A percentile compares a stretch with the other conserved stretches of the same genome.
Evolutionary conservation across 495 filamentous ascomycete genomes (phyloP).

Genomic region (Aspergillus bertholletiae): DNA sequence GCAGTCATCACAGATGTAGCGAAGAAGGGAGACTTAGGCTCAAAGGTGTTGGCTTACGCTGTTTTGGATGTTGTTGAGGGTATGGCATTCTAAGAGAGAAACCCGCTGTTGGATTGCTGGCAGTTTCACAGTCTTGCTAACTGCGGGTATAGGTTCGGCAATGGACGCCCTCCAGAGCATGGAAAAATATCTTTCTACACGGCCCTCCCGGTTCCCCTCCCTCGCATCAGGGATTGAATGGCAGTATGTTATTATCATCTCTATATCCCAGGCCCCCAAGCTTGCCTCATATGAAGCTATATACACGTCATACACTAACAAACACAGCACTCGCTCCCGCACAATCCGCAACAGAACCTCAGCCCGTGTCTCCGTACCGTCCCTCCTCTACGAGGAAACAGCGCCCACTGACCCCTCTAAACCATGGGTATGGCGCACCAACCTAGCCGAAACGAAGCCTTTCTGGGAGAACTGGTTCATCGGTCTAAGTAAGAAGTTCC

Average conservation of each 20-base stretch:
- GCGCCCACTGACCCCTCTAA: slow-evolving; percentile 29
- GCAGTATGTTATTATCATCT: slow-evolving; percentile 56
- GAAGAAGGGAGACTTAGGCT: slow-evolving; percentile 58
- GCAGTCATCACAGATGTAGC: slow-evolving; percentile 88
- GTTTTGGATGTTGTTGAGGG: slow-evolving; percentile 97
- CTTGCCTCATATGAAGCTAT: too few species aligned
- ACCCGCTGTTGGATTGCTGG: too few species aligned
- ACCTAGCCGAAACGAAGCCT: slow-evolving; percentile 77
- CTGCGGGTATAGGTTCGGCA: slow-evolving; percentile 47
- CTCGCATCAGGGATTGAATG: slow-evolving; percentile 82
- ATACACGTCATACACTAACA: neutral
- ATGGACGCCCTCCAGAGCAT: slow-evolving; percentile 96
- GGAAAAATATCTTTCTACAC: slow-evolving; percentile 81
- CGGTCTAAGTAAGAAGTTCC: slow-evolving; percentile 84
- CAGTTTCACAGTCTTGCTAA: neutral
- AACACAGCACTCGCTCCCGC: slow-evolving; percentile 65
- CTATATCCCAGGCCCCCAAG: too few species aligned
- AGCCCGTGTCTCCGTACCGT: slow-evolving; percentile 83
- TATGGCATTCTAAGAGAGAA: slow-evolving; percentile 22
- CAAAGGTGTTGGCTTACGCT: slow-evolving; percentile 73
- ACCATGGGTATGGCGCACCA: slow-evolving; percentile 80
- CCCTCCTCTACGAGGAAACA: slow-evolving; percentile 56
- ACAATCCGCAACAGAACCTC: slow-evolving; percentile 81
- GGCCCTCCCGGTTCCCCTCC: slow-evolving; percentile 74
- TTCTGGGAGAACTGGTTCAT: slow-evolving; percentile 96